Conservation (phyloP, 2,329 filamentous ascomycete genomes). For the Tolypocladium amazonense region DNA sequence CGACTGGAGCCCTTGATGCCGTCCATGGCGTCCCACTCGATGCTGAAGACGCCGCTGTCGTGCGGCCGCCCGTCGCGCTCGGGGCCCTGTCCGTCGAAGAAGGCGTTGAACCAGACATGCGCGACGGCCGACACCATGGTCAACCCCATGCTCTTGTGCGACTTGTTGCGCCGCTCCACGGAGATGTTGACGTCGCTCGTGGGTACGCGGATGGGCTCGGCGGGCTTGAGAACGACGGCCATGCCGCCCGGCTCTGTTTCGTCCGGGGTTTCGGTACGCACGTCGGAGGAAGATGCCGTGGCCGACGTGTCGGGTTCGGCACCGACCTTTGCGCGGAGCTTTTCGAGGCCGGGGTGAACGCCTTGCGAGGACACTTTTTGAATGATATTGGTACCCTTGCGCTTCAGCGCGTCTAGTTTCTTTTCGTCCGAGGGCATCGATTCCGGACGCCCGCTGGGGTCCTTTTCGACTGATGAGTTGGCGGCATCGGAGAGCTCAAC, state of each 20-base stretch:
- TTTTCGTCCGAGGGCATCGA: not conserved
- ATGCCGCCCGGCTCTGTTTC: slow-evolving; percentile 50
- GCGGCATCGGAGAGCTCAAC: slow-evolving; percentile 20
- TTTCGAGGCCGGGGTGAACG: slow-evolving; percentile 9
- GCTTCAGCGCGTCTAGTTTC: slow-evolving; percentile 13
- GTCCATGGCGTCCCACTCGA: slow-evolving; percentile 64
- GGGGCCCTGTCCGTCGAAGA: slow-evolving; percentile 74
- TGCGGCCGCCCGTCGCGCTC: slow-evolving; percentile 56
- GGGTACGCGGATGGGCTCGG: slow-evolving; percentile 55
- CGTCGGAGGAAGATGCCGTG: slow-evolving; percentile 1
- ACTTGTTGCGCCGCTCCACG: slow-evolving; percentile 75
- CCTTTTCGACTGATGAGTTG: slow-evolving; percentile 10
- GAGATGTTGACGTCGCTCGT: slow-evolving; percentile 85
- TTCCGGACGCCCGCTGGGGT: not conserved
- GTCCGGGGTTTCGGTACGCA: slow-evolving; percentile 11
- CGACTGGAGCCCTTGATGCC: slow-evolving; percentile 83
- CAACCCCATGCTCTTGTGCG: slow-evolving; percentile 64
- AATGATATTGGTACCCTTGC: slow-evolving; percentile 21
- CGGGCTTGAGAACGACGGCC: slow-evolving; percentile 69
- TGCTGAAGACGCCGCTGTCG: slow-evolving; percentile 51
- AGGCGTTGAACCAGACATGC: slow-evolving; percentile 95
- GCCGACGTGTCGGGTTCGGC: slow-evolving; percentile 5
- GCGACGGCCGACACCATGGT: slow-evolving; percentile 89
- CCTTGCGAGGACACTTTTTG: slow-evolving; percentile 16
- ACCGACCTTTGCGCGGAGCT: slow-evolving; percentile 10